A percentile compares a stretch with the other conserved stretches of the same genome.
These are phyloP conservation scores for Globisporangium uncinulatum DNA, from an alignment of 352 stramenopile species.

Conservation along the genomic window DNA sequence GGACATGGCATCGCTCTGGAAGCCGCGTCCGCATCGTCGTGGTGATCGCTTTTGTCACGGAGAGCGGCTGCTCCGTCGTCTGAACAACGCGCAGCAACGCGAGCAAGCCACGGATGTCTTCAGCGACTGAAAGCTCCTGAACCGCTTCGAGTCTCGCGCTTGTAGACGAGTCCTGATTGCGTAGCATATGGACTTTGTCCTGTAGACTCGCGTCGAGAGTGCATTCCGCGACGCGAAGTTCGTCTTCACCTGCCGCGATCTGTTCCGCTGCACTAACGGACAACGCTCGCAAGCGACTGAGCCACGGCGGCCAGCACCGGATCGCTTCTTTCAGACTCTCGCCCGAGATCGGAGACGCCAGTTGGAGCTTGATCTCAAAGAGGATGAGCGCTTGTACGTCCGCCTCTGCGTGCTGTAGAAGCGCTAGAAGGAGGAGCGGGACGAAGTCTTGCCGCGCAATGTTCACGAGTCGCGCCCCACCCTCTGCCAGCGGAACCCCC, in stretches of 20 bases:
- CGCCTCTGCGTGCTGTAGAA: slow-evolving; percentile 40
- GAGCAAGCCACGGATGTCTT: slow-evolving; percentile 41
- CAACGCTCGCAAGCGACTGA: slow-evolving; percentile 42
- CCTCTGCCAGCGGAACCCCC: not conserved
- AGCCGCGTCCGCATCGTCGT: slow-evolving; percentile 42
- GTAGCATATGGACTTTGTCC: slow-evolving; percentile 47
- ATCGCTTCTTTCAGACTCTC: slow-evolving; percentile 63
- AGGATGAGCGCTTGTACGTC: slow-evolving; percentile 49
- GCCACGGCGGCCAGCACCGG: slow-evolving; percentile 65
- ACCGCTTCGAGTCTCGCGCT: slow-evolving; percentile 54
- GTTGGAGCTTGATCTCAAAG: slow-evolving; percentile 42
- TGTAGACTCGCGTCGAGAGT: slow-evolving; percentile 26
- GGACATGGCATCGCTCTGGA: slow-evolving; percentile 29
- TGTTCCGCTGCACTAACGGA: slow-evolving; percentile 15
- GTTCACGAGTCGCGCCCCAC: slow-evolving; percentile 28
- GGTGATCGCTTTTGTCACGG: slow-evolving; percentile 47
- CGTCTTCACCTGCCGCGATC: not conserved
- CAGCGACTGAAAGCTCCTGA: slow-evolving; percentile 32
- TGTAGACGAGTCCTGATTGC: slow-evolving; percentile 33
- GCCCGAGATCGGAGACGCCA: slow-evolving; percentile 35
- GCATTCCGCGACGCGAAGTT: not conserved
- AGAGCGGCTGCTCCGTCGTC: slow-evolving; percentile 26
- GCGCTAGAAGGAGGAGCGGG: slow-evolving; percentile 42
- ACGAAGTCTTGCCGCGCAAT: slow-evolving; percentile 50
- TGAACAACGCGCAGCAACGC: slow-evolving; percentile 59